Evolutionary conservation across 257 asterid genomes (phyloP), one percentile per base, ranked within the genome.

Genomic region (Prunella vulgaris): DNA sequence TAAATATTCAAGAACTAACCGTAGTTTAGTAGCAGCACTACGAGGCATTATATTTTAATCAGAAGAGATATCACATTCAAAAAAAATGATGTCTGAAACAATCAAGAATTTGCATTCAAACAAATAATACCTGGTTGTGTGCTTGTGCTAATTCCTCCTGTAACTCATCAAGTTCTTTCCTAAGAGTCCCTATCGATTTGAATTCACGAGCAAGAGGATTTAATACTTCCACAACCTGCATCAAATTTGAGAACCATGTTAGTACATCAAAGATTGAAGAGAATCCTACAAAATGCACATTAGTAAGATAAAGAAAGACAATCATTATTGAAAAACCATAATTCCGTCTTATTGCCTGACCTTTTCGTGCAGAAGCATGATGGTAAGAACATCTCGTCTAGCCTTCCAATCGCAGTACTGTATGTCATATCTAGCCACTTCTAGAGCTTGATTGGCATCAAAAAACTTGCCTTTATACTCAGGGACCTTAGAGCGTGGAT

Each of bases 371-470:
- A 93, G 92, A 69, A 84, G 96, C 96, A 93, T 90, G 84, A 93
- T 93, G 0, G 87, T 62, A 38, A 90, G 96, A 71, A 93, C 93
- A 28, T 90, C 99, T 82, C 84, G 99, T 49, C 99, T 84, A 75
- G 99, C 99, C 80, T 89, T 85, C 99, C 99, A 93, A 81, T 93
- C 97, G 42, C 95, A 90, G 78, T 93, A 93, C 22, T 90, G 97
- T 58, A 93, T 60, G 78, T 93, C 97, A 66, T 78, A 88, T 78
- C 97, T 78, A 74, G 97, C 97, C 66, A 93, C 91, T 74, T 90
- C 97, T 52, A 93, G 77, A 65, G 98, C 96, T 76, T 88, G 95
- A 78, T 86, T 66, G 60, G 76, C 86, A 54, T 90, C 95, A 44
- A 90, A 75, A 78, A 90, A 90, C 84, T 90, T 90, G 72, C 94